Conservation (phyloP, 768 basidiomycete species). For the Russula foetens region DNA sequence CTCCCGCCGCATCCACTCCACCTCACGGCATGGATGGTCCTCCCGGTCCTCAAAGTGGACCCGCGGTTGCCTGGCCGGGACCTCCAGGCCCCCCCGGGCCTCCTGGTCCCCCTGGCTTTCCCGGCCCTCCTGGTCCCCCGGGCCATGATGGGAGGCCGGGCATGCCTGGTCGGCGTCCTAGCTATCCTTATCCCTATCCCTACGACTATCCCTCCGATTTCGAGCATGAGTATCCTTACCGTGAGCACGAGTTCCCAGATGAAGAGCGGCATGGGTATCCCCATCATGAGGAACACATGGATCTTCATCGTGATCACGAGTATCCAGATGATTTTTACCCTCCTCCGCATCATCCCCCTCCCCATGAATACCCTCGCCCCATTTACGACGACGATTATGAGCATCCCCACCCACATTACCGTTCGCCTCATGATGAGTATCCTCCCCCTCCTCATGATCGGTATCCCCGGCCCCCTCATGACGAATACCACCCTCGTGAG, state of each 20-base stretch:
- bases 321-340: neutral
- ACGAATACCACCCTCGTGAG: neutral
- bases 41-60: neutral
- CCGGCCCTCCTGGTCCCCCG: neutral
- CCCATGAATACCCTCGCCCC: neutral
- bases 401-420: neutral
- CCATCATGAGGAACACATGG: neutral
- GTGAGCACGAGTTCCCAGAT: too few species aligned
- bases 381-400: neutral
- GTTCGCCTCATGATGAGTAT: neutral
- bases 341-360: neutral
- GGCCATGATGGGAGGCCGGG: neutral
- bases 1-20: neutral
- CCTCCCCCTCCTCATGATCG: neutral
- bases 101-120: neutral
- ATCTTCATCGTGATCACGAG: neutral
- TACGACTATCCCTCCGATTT: neutral
- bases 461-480: neutral
- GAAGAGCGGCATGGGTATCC: too few species aligned
- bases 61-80: neutral
- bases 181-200: neutral
- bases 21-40: too few species aligned
- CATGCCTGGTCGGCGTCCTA: neutral
- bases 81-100: neutral
- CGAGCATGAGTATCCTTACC: neutral